A percentile compares a stretch with the other conserved stretches of the same genome.
Conservation (phyloP, 1,284 basidiomycete species). For the Irpex rosettiformis region DNA sequence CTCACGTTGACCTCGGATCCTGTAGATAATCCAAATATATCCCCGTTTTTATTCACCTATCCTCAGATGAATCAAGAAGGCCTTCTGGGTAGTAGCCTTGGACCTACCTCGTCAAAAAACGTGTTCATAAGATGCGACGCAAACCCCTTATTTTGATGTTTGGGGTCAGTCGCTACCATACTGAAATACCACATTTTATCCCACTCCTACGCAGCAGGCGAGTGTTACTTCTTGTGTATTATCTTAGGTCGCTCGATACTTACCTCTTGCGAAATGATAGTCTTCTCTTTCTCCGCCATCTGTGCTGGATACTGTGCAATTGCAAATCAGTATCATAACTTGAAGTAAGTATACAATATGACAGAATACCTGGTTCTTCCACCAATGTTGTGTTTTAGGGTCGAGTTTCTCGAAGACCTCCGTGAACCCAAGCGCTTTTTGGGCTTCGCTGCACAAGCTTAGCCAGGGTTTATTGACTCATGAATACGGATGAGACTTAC, state of each 20-base stretch:
- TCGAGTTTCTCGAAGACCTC: not conserved
- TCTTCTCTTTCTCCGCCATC: not conserved
- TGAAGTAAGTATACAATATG: not conserved
- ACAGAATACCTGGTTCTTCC: not conserved
- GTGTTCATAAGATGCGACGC: not conserved
- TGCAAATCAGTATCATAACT: not conserved
- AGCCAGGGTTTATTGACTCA: not conserved
- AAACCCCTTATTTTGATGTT: not conserved
- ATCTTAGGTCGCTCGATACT: not conserved
- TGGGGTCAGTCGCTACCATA: not conserved
- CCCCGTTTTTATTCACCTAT: not conserved
- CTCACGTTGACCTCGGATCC: not conserved
- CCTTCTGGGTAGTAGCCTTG: not conserved
- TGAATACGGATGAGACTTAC: not conserved
- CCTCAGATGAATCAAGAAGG: not conserved
- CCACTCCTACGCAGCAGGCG: not conserved
- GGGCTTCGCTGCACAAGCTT: not conserved
- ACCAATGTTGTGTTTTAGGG: not conserved
- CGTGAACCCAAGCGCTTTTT: not conserved
- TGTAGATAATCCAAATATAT: not conserved
- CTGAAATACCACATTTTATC: constrained; percentile 1
- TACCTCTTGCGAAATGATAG: not conserved
- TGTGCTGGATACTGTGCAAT: not conserved
- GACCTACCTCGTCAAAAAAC: not conserved
- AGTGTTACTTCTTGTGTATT: not conserved